A percentile compares a stretch with the other conserved stretches of the same genome.
phyloP scores from a whole-genome alignment of 805 yeast genomes.

The Yamadazyma nakazawae region DNA sequence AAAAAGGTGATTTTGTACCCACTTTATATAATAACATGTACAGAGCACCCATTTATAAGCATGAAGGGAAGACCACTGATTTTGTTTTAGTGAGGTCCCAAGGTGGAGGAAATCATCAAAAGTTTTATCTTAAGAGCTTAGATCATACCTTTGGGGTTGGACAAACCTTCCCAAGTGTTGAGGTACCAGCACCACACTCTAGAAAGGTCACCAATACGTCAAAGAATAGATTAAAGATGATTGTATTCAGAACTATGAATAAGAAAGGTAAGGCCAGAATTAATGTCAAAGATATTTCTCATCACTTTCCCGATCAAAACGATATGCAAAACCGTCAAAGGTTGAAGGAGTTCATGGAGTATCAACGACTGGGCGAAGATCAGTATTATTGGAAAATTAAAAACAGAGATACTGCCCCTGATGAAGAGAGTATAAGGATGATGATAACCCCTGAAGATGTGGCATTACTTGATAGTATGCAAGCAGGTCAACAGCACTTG shows the following conservation, averaged over 20 bases:
- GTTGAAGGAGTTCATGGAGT: constrained; percentile 96
- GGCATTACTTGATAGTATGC: constrained; percentile 85
- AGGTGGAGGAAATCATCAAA: constrained; percentile 72
- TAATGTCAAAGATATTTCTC: constrained; percentile 80
- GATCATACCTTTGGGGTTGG: constrained; percentile 84
- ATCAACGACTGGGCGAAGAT: constrained; percentile 83
- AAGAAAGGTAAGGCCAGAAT: constrained; percentile 69
- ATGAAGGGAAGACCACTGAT: constrained; percentile 74
- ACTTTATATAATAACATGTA: constrained; percentile 88
- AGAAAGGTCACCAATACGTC: constrained; percentile 92
- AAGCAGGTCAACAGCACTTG: constrained; percentile 81
- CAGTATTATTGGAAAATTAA: constrained; percentile 94
- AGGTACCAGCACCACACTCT: constrained; percentile 96
- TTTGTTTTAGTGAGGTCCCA: constrained; percentile 76
- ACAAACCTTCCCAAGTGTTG: constrained; percentile 88
- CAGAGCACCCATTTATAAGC: constrained; percentile 90
- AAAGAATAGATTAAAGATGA: constrained; percentile 88
- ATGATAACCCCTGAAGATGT: constrained; percentile 93
- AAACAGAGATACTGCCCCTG: constrained; percentile 55
- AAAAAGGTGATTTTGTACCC: constrained; percentile 90
- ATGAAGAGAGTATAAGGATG: constrained; percentile 70
- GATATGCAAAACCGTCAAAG: constrained; percentile 97
- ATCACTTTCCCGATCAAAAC: constrained; percentile 94
- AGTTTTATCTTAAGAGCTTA: constrained; percentile 65
- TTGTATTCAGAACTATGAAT: constrained; percentile 83